Evolutionary conservation across 805 yeast genomes (phyloP), one percentile per base, ranked within the genome.

Genomic region (Spathaspora sp.): DNA sequence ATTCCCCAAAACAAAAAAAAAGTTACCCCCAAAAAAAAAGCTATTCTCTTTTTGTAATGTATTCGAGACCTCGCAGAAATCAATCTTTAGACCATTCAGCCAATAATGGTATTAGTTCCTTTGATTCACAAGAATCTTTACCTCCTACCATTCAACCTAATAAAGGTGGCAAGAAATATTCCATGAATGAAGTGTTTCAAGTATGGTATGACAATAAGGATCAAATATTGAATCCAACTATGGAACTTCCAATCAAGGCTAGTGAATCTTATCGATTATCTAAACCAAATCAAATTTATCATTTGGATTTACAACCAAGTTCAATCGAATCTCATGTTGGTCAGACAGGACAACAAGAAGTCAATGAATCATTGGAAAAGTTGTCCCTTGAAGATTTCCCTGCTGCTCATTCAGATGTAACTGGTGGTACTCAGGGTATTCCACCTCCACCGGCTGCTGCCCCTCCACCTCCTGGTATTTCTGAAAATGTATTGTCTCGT

Each of bases 151-250:
- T 75, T 43, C 75, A 75, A 4, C 60, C 67, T 12, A 78, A 76
- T 55, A 65, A 65, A 23, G 72, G 68, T 14, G 73, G 82, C 32
- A 67, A 67, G 52, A 66, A 67, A 26, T 82, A 83, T 58, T 59
- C 80, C 6, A 68, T 81, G 64, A 73, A 76, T 28, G 82, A 83
- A 57, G 75, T 84, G 56, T 73, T 83, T 53, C 68, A 75, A 19
- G 76, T 82, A 11, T 83, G 85, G 78, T 63, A 71, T 38, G 66
- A 69, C 18, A 67, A 61, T 52, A 61, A 65, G 51, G 66, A 59
- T 47, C 57, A 55, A 20, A 61, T 66, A 46, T 56, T 67, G 52
- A 48, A 51, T 18, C 39, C 53, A 35, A 39, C 40, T 11, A 42
- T 26, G 12, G 60, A 58, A 7, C 44, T 57, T 16, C 55, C 57